Conservation (phyloP, 768 basidiomycete genomes). For the Favolaschia claudopus region DNA sequence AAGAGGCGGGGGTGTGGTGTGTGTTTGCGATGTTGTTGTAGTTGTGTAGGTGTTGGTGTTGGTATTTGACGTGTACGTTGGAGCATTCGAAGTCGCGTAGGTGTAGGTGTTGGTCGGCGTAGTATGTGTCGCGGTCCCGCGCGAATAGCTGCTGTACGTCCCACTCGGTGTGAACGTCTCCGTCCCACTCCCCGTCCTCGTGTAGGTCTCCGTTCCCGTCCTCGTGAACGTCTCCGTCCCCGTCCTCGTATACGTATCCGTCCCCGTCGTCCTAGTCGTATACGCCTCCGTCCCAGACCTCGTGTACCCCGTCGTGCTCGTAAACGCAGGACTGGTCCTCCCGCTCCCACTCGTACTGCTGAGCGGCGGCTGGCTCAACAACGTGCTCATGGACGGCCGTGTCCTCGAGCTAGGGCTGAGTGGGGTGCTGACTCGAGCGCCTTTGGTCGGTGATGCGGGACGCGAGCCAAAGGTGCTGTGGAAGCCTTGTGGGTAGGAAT, state of each 20-base stretch:
- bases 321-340: conserved; percentile 18
- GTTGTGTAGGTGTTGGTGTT: conserved; percentile 50
- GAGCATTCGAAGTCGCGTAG: conserved; percentile 31
- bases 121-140: conserved; percentile 28
- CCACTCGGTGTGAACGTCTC: conserved; percentile 38
- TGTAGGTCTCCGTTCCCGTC: conserved; percentile 39
- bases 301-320: conserved; percentile 42
- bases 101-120: conserved; percentile 38
- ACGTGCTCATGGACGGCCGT: conserved; percentile 24
- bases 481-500: conserved; percentile 44
- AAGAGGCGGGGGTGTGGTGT: conserved; percentile 61
- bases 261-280: conserved; percentile 11
- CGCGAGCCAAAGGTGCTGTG: conserved; percentile 50
- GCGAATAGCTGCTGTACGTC: conserved; percentile 40
- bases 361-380: conserved; percentile 19
- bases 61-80: conserved; percentile 52
- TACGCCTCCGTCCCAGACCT: conserved; percentile 27
- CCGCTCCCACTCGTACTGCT: not conserved
- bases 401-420: conserved; percentile 25
- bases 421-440: conserved; percentile 32
- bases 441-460: conserved; percentile 56
- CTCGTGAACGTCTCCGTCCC: conserved; percentile 46
- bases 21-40: conserved; percentile 53
- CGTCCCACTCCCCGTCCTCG: conserved; percentile 36
- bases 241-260: conserved; percentile 32